A percentile compares a stretch with the other conserved stretches of the same genome.
Conservation (phyloP, 2,329 filamentous ascomycete genomes). For the Diaporthe caulivora region DNA sequence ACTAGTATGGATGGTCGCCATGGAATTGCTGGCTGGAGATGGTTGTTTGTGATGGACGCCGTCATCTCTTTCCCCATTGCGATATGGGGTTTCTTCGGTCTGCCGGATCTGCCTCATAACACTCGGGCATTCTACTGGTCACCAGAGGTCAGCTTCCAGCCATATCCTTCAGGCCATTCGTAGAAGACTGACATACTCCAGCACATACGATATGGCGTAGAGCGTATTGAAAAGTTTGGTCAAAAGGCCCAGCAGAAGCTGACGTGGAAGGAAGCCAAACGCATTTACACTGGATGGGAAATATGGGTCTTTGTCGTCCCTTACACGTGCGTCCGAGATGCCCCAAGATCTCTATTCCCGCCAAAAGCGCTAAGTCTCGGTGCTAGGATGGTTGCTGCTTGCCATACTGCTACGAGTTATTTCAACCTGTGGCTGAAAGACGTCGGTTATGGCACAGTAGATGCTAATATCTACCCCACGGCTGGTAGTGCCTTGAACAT, state of each 20-base stretch:
- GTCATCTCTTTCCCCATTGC: slow-evolving; percentile 15
- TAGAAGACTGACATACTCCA: background rate
- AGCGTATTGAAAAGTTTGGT: background rate
- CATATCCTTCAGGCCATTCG: fast-evolving
- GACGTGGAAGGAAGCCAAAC: slow-evolving; percentile 1
- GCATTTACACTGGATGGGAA: background rate
- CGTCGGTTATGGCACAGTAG: background rate
- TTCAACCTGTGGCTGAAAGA: background rate
- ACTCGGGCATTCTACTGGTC: background rate
- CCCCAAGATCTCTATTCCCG: background rate
- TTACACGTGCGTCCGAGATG: background rate
- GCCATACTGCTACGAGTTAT: background rate
- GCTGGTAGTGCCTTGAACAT: background rate
- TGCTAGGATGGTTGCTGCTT: background rate
- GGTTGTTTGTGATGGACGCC: slow-evolving; percentile 32
- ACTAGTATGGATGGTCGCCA: slow-evolving; percentile 1
- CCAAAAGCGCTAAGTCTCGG: background rate
- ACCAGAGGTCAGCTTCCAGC: background rate
- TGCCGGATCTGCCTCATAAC: slow-evolving; percentile 25
- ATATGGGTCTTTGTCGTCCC: background rate
- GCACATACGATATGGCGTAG: background rate
- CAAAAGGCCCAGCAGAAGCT: background rate
- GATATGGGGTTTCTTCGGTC: slow-evolving; percentile 9
- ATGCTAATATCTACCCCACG: background rate
- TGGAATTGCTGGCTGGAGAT: slow-evolving; percentile 26